These are phyloP conservation scores for Fusarium austroafricanum DNA, from an alignment of 2,329 filamentous ascomycete genomes.

Conservation along the genomic window DNA sequence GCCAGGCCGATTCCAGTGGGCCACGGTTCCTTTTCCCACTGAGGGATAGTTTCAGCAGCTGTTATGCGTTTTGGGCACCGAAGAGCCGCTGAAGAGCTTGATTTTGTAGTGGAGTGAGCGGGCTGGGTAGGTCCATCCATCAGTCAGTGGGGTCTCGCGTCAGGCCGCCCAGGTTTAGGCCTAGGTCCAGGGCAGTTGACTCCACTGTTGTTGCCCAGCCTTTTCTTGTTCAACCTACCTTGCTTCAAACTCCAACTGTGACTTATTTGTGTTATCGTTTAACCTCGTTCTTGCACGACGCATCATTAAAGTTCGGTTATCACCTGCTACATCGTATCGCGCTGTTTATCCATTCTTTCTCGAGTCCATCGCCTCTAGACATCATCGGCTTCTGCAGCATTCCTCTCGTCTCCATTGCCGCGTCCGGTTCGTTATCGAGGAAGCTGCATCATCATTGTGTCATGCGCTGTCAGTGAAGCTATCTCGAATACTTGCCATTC, in stretches of 20 bases:
- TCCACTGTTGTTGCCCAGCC: constrained; percentile 19
- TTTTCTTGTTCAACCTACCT: constrained; percentile 15
- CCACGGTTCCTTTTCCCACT: not conserved
- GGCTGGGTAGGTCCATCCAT: too few species aligned
- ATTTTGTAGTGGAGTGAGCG: not conserved
- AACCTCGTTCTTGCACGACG: constrained; percentile 7
- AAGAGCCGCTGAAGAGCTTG: constrained; percentile 23
- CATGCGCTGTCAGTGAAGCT: constrained; percentile 26
- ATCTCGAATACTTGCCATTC: not conserved
- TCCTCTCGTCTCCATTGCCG: constrained; percentile 1
- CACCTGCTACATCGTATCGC: not conserved
- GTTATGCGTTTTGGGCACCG: constrained; percentile 10
- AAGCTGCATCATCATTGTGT: constrained; percentile 34
- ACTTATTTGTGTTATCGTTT: constrained; percentile 11
- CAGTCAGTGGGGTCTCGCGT: too few species aligned
- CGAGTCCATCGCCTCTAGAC: not conserved
- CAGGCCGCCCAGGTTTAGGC: constrained; percentile 3
- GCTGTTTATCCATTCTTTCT: not conserved
- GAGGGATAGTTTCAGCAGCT: constrained; percentile 22
- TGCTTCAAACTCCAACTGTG: constrained; percentile 8
- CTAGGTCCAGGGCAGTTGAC: constrained; percentile 14
- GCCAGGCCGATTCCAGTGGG: constrained; percentile 3
- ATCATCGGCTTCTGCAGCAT: not conserved
- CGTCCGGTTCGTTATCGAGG: constrained; percentile 7
- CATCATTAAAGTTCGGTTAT: not conserved